Evolutionary conservation across 2,329 filamentous ascomycete species (phyloP), one percentile per base, ranked within the genome.

Genomic region (Stachybotrys chlorohalonatus): DNA sequence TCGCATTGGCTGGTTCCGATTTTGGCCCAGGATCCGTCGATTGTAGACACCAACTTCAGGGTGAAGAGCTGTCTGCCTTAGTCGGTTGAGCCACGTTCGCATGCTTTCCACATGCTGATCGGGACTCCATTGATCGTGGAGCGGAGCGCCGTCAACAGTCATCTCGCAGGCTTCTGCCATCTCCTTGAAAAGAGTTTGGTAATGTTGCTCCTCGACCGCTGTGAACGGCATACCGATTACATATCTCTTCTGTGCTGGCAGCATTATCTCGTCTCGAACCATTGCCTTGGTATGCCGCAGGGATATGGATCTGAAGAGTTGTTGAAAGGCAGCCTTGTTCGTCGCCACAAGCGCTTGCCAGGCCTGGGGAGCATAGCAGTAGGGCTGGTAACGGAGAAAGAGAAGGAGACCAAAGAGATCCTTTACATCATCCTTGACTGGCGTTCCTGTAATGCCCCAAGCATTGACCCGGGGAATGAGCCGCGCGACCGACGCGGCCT

Each of bases 141-240:
- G 57, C 0, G 90, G 89, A 2, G 73, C 74, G 0, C 93, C 92
- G 31, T 82, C 73, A 0, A 73, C 63, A 60, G 84, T 78, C 7
- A 97, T 68, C 1, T 82, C 84, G 58, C 85, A 88, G 1, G 82
- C 82, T 31, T 84, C 77, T 52, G 84, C 84, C 82, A 96, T 90
- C 57, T 89, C 77, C 51, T 84, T 79, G 65, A 93, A 91, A 2
- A 95, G 70, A 7, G 84, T 82, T 47, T 81, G 78, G 64, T 97
- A 97, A 64, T 95, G 85, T 64, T 96, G 90, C 65, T 96, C 89
- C 66, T 97, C 94, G 11, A 97, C 82, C 0, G 89, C 83, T 0
- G 88, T 94, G 64, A 97, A 95, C 0, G 94, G 90, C 67, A 96
- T 85, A 1, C 87, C 94, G 55, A 97, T 89, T 11, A 95, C 86